Percentiles rank a stretch among this genome's conserved stretches.
These are phyloP conservation scores for Monosporozyma unispora DNA, from an alignment of 805 yeast species.

Conservation along the genomic window DNA sequence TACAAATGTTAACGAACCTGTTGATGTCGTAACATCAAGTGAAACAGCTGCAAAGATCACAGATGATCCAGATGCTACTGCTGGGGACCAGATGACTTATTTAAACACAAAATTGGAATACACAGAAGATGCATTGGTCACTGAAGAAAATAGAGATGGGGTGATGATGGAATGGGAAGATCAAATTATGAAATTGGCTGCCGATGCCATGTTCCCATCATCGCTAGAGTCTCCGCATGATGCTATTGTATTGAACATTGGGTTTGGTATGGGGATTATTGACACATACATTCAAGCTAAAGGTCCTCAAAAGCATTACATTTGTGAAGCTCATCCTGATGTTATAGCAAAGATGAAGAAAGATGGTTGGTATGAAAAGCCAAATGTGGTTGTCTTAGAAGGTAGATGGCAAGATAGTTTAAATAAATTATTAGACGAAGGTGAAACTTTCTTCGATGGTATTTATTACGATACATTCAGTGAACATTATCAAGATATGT, in stretches of 20 bases:
- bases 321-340: slow-evolving; percentile 92
- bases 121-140: slow-evolving; percentile 55
- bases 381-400: slow-evolving; percentile 61
- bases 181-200: slow-evolving; percentile 70
- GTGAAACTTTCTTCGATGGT: slow-evolving; percentile 70
- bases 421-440: slow-evolving; percentile 51
- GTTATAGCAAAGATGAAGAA: slow-evolving; percentile 56
- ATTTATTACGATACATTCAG: slow-evolving; percentile 91
- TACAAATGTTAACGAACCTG: slow-evolving; percentile 32
- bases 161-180: slow-evolving; percentile 98
- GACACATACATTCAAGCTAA: slow-evolving; percentile 62
- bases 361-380: slow-evolving; percentile 78
- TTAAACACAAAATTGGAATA: slow-evolving; percentile 60
- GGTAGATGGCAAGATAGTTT: slow-evolving; percentile 92
- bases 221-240: slow-evolving; percentile 22
- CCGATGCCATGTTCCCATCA: slow-evolving; percentile 58
- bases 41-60: slow-evolving; percentile 10
- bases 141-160: slow-evolving; percentile 70
- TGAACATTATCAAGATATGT: slow-evolving; percentile 84
- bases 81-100: slow-evolving; percentile 56
- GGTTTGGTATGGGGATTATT: slow-evolving; percentile 96
- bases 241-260: slow-evolving; percentile 64
- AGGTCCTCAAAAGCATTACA: slow-evolving; percentile 53
- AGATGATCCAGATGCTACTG: slow-evolving; percentile 45
- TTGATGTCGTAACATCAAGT: slow-evolving; percentile 48